Base-by-base conservation (phyloP, 257 asterid genomes). In the Voacanga thouarsii region DNA sequence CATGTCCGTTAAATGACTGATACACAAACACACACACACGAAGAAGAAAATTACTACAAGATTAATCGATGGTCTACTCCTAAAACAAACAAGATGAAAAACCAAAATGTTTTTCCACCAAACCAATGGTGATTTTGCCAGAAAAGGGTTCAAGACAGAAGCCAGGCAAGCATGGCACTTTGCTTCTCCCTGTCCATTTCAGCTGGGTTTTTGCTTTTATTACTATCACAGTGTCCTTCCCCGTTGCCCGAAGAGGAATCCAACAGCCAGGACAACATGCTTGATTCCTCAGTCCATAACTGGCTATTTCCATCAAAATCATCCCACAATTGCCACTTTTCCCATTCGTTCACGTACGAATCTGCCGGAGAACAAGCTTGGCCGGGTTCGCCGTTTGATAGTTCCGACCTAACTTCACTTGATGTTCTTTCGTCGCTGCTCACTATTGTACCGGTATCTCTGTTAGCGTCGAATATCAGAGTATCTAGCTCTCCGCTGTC, bases 121-220 rank as follows among this genome's bases (percentile, higher is more conserved):
- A 41, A 6, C 21, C 19, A 7, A 18, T 2, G 39, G 4, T 4
- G 28, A 23, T 26, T 12, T 4, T 0, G 16, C 30, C 53, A 21
- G 23, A 23, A 57, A 41, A 39, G 2, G 37, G 16, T 24, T 82
- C 82, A 89, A 44, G 92, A 90, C 66, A 88, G 80, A 61, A 90
- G 86, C 97, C 97, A 92, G 10, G 89, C 84, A 21, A 84, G 65
- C 76, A 90, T 80, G 4, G 86, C 89, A 75, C 75, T 74, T 12
- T 83, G 88, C 59, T 83, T 81, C 23, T 85, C 86, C 41, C 1
- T 59, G 8, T 85, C 88, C 72, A 74, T 69, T 41, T 75, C 89
- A 55, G 37, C 43, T 16, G 76, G 44, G 9, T 47, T 23, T 37
- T 81, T 60, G 37, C 69, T 70, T 49, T 41, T 21, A 19, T 24